A percentile compares a stretch with the other conserved stretches of the same genome.
Conservation (phyloP, 2,329 filamentous ascomycete genomes). For the Cladobotryum protrusum region DNA sequence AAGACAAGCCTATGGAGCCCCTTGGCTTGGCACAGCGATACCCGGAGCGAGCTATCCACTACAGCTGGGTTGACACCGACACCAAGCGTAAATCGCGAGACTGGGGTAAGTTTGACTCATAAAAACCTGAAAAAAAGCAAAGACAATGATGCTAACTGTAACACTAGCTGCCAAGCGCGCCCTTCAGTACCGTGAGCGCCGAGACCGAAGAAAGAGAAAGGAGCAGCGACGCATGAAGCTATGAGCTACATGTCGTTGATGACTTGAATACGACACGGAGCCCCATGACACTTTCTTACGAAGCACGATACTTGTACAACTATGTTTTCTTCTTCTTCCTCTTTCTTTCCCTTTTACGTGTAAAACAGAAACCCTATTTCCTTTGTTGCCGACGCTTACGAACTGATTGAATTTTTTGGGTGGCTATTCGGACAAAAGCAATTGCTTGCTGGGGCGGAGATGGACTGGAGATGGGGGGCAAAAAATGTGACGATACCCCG, state of each 20-base stretch:
- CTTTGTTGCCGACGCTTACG: background rate
- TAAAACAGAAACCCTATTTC: background rate
- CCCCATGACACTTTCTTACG: background rate
- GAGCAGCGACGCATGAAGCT: constrained; percentile 32
- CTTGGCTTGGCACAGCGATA: constrained; percentile 37
- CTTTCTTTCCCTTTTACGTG: background rate
- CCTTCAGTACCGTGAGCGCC: constrained; percentile 31
- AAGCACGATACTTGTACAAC: background rate
- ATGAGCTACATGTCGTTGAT: constrained; percentile 13
- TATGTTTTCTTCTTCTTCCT: too few species aligned
- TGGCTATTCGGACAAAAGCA: background rate
- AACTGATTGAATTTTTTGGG: background rate
- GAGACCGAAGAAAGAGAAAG: constrained; percentile 32
- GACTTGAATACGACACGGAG: background rate
- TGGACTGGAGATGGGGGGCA: background rate
- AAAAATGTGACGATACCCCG: background rate
- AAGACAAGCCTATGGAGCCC: constrained; percentile 31
- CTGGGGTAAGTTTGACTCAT: constrained; percentile 31
- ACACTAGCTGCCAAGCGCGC: constrained; percentile 27
- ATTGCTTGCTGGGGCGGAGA: background rate
- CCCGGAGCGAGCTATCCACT: constrained; percentile 41
- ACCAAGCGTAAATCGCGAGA: constrained; percentile 32
- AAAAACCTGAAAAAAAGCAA: background rate
- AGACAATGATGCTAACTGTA: constrained; percentile 10
- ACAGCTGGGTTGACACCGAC: constrained; percentile 37